Evolutionary conservation across 306 rosid genomes (phyloP).

Genomic region (Alnus glutinosa): DNA sequence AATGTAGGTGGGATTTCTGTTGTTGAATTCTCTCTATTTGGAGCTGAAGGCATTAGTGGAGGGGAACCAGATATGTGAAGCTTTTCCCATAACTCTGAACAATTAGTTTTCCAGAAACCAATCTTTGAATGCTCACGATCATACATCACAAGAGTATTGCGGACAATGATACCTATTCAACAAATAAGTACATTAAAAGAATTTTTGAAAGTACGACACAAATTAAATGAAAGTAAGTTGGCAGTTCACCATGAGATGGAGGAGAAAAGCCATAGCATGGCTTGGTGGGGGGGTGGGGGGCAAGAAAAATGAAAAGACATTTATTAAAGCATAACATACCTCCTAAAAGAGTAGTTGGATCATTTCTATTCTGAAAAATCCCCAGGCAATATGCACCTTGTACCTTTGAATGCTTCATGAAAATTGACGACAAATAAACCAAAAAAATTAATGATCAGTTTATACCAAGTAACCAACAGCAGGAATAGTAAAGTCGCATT

Average conservation of each 20-base stretch:
- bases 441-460: conserved; percentile 21
- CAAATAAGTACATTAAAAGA: conserved; percentile 14
- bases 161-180: conserved; percentile 74
- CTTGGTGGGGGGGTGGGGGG: background rate
- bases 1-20: conserved; percentile 42
- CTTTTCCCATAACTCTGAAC: conserved; percentile 91
- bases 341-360: conserved; percentile 94
- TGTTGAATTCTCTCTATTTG: conserved; percentile 39
- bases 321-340: conserved; percentile 47
- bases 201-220: conserved; percentile 13
- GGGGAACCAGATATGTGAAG: conserved; percentile 58
- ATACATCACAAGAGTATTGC: conserved; percentile 88
- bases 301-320: background rate
- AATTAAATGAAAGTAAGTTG: conserved; percentile 20
- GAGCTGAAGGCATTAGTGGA: conserved; percentile 47
- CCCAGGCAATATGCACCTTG: conserved; percentile 94
- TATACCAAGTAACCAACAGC: conserved; percentile 22
- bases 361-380: conserved; percentile 77
- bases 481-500: conserved; percentile 9
- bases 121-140: conserved; percentile 76
- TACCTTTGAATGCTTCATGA: conserved; percentile 82
- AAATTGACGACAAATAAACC: conserved; percentile 31
- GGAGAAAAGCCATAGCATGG: conserved; percentile 16
- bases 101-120: conserved; percentile 99
- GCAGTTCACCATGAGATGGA: conserved; percentile 3